Evolutionary conservation across 768 basidiomycete genomes (phyloP).

Genomic region (Tylopilus plumbeoviolaceoides): DNA sequence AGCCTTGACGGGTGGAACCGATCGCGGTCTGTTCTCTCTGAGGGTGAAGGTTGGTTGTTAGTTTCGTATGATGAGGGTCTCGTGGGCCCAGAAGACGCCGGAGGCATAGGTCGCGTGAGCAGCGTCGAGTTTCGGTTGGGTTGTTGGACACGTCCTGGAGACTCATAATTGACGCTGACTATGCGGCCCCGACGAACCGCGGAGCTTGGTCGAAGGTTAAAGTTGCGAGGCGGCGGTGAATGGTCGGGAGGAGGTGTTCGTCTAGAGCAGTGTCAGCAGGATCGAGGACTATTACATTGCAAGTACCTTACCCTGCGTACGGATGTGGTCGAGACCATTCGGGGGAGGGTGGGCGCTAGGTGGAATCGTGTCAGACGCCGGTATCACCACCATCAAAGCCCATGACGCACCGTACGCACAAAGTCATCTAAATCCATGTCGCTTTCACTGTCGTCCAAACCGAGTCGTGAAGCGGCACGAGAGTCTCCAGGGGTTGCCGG

Average conservation of each 20-base stretch:
- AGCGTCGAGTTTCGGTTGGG: conserved; percentile 10
- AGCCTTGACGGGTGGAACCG: conserved; percentile 21
- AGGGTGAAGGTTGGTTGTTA: conserved; percentile 4
- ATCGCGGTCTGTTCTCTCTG: conserved; percentile 24
- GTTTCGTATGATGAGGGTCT: conserved; percentile 14
- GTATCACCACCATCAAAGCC: not conserved
- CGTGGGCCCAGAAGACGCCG: conserved; percentile 2
- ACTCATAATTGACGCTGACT: not conserved
- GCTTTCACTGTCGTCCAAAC: conserved; percentile 25
- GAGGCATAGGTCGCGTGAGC: no score
- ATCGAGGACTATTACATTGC: not conserved
- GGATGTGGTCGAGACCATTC: conserved; percentile 25
- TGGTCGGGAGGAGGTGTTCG: conserved; percentile 25
- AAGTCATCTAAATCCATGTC: conserved; percentile 26
- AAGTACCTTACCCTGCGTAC: conserved; percentile 22
- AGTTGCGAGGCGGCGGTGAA: conserved; percentile 17
- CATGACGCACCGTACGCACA: conserved; percentile 10
- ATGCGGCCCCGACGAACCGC: conserved; percentile 13
- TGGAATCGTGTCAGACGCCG: conserved; percentile 2
- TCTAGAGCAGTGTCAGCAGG: conserved; percentile 9
- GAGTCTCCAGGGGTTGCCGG: conserved; percentile 8
- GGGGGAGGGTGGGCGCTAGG: conserved; percentile 24
- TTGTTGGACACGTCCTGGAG: conserved; percentile 8
- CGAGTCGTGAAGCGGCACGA: conserved; percentile 9
- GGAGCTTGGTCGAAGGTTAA: conserved; percentile 12